A percentile compares a stretch with the other conserved stretches of the same genome.
phyloP scores from a whole-genome alignment of 768 basidiomycete species.

The Candolleomyces eurysporus region DNA sequence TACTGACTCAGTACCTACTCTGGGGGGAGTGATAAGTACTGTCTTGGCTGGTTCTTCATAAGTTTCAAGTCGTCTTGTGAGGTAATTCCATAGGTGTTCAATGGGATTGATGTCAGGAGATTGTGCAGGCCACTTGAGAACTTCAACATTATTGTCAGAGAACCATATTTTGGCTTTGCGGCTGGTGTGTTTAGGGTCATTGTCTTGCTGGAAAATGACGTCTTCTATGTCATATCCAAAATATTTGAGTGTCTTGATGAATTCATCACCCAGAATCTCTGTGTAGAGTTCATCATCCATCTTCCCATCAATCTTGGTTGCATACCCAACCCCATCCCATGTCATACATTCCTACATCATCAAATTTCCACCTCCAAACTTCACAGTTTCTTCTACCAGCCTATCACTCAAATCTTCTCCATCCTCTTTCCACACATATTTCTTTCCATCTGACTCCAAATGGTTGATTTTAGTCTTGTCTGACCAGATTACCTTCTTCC shows the following conservation, averaged over 20 bases:
- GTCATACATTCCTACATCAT: constrained; percentile 28
- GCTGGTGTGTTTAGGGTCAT: constrained; percentile 15
- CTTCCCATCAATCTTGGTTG: constrained; percentile 17
- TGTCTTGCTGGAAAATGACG: constrained; percentile 24
- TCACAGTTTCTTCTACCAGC: constrained; percentile 14
- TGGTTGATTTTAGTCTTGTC: constrained; percentile 9
- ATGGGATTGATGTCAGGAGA: constrained; percentile 5
- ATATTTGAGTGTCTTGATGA: constrained; percentile 12
- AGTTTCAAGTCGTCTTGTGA: neutral
- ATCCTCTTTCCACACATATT: constrained; percentile 12
- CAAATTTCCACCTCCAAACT: constrained; percentile 22
- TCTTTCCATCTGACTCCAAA: constrained; percentile 7
- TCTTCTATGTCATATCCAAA: neutral
- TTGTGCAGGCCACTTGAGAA: neutral
- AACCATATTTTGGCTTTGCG: neutral
- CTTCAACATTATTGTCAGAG: neutral
- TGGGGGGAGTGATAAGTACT: too few species aligned
- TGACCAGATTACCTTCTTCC: constrained; percentile 8
- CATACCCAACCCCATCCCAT: constrained; percentile 18
- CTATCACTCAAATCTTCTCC: constrained; percentile 18
- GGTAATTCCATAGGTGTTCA: neutral
- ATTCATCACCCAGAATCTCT: constrained; percentile 19
- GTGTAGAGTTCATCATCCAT: constrained; percentile 21
- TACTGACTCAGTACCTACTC: too few species aligned
- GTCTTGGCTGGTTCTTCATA: neutral